Percentiles rank a stretch among this genome's conserved stretches.
Evolutionary conservation across 2,329 filamentous ascomycete species (phyloP).

Genomic region (Colletotrichum sp.): DNA sequence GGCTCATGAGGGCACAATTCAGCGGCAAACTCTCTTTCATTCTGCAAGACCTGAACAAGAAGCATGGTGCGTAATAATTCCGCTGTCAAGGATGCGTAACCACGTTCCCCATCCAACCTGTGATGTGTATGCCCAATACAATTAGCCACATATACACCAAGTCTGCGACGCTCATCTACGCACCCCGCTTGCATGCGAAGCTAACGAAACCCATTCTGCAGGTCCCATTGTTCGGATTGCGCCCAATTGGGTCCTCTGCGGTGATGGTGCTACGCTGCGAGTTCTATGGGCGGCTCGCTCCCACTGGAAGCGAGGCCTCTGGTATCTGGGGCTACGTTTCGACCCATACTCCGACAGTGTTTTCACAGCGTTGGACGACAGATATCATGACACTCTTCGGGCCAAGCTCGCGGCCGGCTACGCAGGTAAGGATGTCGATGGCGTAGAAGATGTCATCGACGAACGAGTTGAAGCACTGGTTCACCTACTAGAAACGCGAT

Average conservation of each 20-base stretch:
- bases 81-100: neutral
- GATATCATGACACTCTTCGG: constrained; percentile 45
- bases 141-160: neutral
- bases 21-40: constrained; percentile 28
- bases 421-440: constrained; percentile 33
- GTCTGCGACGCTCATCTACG: neutral
- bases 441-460: constrained; percentile 43
- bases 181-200: neutral
- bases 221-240: constrained; percentile 31
- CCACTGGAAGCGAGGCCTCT: constrained; percentile 30
- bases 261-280: constrained; percentile 31
- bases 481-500: constrained; percentile 46
- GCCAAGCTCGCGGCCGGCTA: constrained; percentile 31
- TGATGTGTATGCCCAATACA: neutral
- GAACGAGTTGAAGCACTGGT: constrained; percentile 48
- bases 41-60: constrained; percentile 23
- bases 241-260: constrained; percentile 32
- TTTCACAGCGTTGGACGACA: constrained; percentile 53
- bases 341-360: constrained; percentile 55
- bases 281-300: constrained; percentile 33
- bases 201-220: neutral
- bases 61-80: constrained; percentile 24
- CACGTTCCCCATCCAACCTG: neutral
- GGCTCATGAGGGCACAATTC: constrained; percentile 27
- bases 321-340: constrained; percentile 55